A percentile compares a stretch with the other conserved stretches of the same genome.
phyloP scores from a whole-genome alignment of 306 rosid genomes.

The Trifolium dubium region DNA sequence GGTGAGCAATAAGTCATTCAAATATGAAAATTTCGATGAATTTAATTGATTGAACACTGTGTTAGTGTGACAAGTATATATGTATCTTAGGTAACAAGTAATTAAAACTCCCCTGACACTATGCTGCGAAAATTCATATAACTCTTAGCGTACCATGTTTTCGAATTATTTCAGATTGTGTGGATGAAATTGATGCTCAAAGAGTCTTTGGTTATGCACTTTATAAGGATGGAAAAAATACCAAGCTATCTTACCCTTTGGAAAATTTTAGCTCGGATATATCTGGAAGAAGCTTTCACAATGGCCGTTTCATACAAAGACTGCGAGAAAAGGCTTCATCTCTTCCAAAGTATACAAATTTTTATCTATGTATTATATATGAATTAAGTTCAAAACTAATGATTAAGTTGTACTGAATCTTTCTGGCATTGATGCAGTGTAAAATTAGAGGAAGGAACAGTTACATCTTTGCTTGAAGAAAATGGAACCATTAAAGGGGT shows the following conservation, averaged over 20 bases:
- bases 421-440: conserved; percentile 56
- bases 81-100: neutral
- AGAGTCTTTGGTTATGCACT: conserved; percentile 77
- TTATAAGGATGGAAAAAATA: conserved; percentile 59
- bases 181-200: conserved; percentile 78
- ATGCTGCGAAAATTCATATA: neutral
- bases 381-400: neutral
- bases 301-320: conserved; percentile 64
- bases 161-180: conserved; percentile 65
- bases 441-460: conserved; percentile 84
- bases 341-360: conserved; percentile 46
- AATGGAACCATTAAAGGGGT: conserved; percentile 80
- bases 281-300: conserved; percentile 65
- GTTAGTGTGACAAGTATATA: too few species aligned
- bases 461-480: conserved; percentile 74
- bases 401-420: neutral
- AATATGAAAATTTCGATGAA: neutral
- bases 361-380: too few species aligned
- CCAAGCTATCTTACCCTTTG: conserved; percentile 56
- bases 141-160: conserved; percentile 2
- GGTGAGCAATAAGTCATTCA: conserved; percentile 55
- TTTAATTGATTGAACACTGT: too few species aligned
- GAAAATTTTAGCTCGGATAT: conserved; percentile 48
- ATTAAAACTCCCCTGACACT: neutral
- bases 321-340: conserved; percentile 58